Evolutionary conservation across 768 basidiomycete genomes (phyloP), one percentile per base, ranked within the genome.

Genomic region (Russula earlei): DNA sequence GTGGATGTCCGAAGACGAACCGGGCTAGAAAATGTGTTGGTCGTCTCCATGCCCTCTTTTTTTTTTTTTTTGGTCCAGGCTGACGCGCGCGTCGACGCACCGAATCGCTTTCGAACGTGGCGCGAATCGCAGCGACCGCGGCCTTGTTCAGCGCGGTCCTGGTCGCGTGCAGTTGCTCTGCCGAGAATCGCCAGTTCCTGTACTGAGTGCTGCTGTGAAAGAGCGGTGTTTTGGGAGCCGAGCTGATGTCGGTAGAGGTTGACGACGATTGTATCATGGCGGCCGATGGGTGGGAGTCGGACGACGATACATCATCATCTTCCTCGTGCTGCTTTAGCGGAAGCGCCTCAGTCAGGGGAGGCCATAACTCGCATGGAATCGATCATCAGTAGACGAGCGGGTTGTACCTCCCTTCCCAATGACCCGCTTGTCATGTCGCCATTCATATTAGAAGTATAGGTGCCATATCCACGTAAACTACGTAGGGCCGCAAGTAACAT

Each of bases 101-200:
- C 80, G 84, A 79, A 63, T 92, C 85, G 25, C 75, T 76, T 65
- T 94, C 87, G 52, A 93, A 83, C 20, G 89, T 85, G 33, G 74
- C 74, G 50, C 81, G 80, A 64, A 97, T 94, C 5, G 79, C 83
- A 44, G 79, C 73, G 24, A 95, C 85, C 1, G 91, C 88, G 24
- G 79, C 82, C 27, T 73, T 69, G 65, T 95, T 99, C 59, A 96
- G 71, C 19, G 81, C 74, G 10, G 71, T 64, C 17, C 96, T 79
- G 42, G 84, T 78, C 14, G 73, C 63, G 7, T 66, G 71, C 4
- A 99, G 78, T 52, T 80, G 74, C 44, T 83, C 77, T 14, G 75
- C 71, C 0, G 93, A 92, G 69, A 85, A 96, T 49, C 93, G 75
- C 96, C 96, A 99, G 67, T 93, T 83, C 53, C 75, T 81, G 71